Conservation (phyloP, 2,329 filamentous ascomycete species). For the Atkinsonella texensis region DNA sequence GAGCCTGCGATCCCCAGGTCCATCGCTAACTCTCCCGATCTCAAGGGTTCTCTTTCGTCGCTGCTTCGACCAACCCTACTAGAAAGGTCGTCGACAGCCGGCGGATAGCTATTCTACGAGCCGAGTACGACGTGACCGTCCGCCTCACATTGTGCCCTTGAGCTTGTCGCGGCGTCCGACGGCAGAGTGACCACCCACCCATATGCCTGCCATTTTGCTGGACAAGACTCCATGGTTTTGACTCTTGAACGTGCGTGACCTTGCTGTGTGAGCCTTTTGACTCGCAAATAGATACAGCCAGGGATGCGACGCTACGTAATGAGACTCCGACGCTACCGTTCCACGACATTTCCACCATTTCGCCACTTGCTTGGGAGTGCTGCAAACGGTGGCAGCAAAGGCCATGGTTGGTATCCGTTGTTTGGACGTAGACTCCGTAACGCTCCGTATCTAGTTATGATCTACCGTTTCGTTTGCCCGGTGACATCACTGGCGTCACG, state of each 20-base stretch:
- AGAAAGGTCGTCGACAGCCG: not conserved
- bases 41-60: not conserved
- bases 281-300: not conserved
- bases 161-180: too few relatives aligned
- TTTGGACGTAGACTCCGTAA: not conserved
- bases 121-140: not conserved
- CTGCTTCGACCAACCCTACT: not conserved
- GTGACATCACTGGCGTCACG: conserved; percentile 3
- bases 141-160: too few relatives aligned
- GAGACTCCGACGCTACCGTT: not conserved
- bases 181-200: too few relatives aligned
- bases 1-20: not conserved
- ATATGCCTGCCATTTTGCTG: too few relatives aligned
- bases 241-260: too few relatives aligned
- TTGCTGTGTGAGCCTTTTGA: too few relatives aligned
- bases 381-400: not conserved
- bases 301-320: not conserved
- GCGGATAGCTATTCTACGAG: too few relatives aligned
- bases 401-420: too few relatives aligned
- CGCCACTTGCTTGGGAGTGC: not conserved
- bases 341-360: not conserved
- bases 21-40: not conserved
- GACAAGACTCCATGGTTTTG: too few relatives aligned
- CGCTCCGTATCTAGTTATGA: not conserved
- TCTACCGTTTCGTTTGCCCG: not conserved